Conservation (phyloP, 345 rosid genomes). For the Lepidium aucheri region DNA sequence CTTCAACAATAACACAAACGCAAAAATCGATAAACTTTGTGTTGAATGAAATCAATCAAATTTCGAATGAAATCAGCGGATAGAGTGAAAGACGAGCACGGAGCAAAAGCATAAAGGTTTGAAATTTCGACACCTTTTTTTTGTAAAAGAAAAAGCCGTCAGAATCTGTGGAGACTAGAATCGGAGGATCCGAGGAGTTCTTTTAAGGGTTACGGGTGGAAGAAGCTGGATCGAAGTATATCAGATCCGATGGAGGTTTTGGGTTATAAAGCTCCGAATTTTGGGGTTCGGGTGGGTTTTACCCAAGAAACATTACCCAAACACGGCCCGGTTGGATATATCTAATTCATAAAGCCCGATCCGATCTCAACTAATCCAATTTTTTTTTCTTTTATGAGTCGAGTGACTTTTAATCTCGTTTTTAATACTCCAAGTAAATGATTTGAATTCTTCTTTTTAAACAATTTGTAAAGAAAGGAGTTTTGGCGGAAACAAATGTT, state of each 20-base stretch:
- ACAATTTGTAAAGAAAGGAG: too few relatives aligned
- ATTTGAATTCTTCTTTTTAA: too few relatives aligned
- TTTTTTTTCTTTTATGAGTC: too few relatives aligned
- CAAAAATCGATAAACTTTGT: not conserved
- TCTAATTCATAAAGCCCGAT: not conserved
- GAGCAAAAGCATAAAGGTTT: not conserved
- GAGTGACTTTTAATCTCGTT: too few relatives aligned
- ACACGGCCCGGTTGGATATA: not conserved
- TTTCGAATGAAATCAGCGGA: not conserved
- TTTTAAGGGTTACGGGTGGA: conserved; percentile 26
- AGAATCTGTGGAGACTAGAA: conserved; percentile 35
- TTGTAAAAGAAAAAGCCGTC: conserved; percentile 9
- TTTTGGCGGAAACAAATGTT: too few relatives aligned
- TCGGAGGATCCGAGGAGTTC: conserved; percentile 52
- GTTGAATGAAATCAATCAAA: not conserved
- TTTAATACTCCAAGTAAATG: too few relatives aligned
- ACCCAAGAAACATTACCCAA: not conserved
- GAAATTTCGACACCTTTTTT: conserved; percentile 4
- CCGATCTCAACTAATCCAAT: not conserved
- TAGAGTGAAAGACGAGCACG: not conserved
- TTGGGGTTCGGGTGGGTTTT: conserved; percentile 17
- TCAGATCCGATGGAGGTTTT: conserved; percentile 18
- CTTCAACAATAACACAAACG: conserved; percentile 1
- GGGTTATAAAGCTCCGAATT: conserved; percentile 17
- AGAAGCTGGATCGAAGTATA: conserved; percentile 24